phyloP scores from a whole-genome alignment of 2,329 filamentous ascomycete genomes.

The Alternaria brassicicola region DNA sequence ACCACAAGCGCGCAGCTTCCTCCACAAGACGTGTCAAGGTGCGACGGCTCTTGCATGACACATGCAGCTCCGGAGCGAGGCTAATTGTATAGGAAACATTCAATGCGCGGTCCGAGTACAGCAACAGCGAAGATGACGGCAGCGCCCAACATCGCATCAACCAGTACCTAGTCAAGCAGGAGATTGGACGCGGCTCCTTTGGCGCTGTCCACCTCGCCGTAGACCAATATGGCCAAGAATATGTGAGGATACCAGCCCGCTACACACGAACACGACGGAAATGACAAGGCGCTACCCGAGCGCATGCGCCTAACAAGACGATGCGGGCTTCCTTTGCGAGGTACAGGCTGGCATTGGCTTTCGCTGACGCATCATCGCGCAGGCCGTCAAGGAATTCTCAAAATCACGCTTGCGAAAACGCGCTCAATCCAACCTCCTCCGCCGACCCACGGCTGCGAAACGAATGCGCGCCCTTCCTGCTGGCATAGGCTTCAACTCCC shows the following conservation, averaged over 20 bases:
- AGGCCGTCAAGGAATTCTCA: constrained; percentile 98
- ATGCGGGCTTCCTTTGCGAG: constrained; percentile 35
- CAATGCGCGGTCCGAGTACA: constrained; percentile 85
- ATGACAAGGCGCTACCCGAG: background rate
- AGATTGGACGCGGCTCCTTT: constrained; percentile 96
- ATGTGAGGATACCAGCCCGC: constrained; percentile 65
- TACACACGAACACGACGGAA: constrained; percentile 5
- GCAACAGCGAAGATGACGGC: constrained; percentile 82
- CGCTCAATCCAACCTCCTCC: constrained; percentile 86
- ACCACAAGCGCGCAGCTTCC: constrained; percentile 67
- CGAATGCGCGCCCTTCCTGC: constrained; percentile 60
- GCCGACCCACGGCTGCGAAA: constrained; percentile 62
- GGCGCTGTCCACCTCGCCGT: constrained; percentile 88
- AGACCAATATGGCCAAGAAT: constrained; percentile 92
- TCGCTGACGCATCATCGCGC: constrained; percentile 38
- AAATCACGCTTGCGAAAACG: constrained; percentile 89
- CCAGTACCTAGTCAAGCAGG: constrained; percentile 90
- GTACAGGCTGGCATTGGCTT: constrained; percentile 21
- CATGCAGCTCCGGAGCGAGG: background rate
- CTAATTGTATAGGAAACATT: constrained; percentile 74
- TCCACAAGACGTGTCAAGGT: constrained; percentile 68
- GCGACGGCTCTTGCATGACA: constrained; percentile 7
- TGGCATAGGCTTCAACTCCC: constrained; percentile 66
- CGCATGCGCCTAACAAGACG: constrained; percentile 13
- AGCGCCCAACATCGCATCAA: constrained; percentile 85